Evolutionary conservation across 129 eudicot species (phyloP).

Genomic region (Calendula officinalis): DNA sequence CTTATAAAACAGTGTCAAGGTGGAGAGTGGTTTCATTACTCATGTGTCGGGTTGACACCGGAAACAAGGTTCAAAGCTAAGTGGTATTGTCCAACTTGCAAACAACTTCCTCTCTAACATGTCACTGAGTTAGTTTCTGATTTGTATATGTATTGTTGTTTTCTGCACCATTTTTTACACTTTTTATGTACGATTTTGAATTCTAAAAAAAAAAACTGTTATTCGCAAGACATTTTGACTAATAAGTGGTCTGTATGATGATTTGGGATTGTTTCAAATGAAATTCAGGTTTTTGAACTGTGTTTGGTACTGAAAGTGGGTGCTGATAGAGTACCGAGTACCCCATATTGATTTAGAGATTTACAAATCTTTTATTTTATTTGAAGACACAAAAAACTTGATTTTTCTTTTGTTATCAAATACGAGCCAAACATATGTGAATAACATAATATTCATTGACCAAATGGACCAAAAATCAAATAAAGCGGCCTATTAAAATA

Average conservation of each 20-base stretch:
- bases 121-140: background rate
- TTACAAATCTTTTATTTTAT: too few species aligned
- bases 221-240: background rate
- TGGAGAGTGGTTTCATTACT: slow-evolving; percentile 97
- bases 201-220: too few species aligned
- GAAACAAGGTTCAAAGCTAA: slow-evolving; percentile 98
- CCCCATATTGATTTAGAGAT: too few species aligned
- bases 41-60: slow-evolving; percentile 96
- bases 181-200: background rate
- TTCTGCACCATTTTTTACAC: background rate
- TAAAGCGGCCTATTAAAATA: background rate
- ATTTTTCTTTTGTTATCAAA: too few species aligned
- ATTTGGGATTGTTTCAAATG: slow-evolving; percentile 7
- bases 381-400: too few species aligned
- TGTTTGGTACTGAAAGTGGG: too few species aligned
- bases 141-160: background rate
- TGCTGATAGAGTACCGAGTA: too few species aligned
- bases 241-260: background rate
- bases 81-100: slow-evolving; percentile 98
- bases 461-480: background rate
- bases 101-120: slow-evolving; percentile 40
- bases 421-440: too few species aligned
- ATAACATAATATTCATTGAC: too few species aligned
- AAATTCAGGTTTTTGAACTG: background rate
- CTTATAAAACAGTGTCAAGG: slow-evolving; percentile 75